Evolutionary conservation across 139 green algal species (phyloP), one percentile per base, ranked within the genome.

Genomic region (Auxenochlorella protothecoides): DNA sequence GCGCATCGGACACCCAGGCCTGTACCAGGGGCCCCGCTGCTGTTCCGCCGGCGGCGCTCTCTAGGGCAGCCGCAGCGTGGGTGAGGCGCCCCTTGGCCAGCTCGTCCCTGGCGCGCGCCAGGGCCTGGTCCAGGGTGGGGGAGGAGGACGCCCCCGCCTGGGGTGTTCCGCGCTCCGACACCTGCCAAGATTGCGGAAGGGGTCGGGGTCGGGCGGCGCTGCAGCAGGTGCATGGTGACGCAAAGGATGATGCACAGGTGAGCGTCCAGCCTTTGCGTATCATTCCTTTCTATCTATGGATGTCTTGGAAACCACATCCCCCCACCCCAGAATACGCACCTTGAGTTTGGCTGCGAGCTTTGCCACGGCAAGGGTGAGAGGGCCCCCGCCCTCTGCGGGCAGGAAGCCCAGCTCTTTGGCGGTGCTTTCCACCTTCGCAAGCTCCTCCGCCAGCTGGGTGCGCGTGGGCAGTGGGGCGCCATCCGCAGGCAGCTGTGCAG

Each of bases 291-390:
- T 9, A 66, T 2, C 12, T 3, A 16, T 6, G 62, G 12, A 66
- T 2, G 12, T 11, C 12, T 16, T 27, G 8, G 12, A 66, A 2
- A 9, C 27, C 27, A 6, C 62, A 16, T 54, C 63, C 55, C 4
- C 54, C 5, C 61, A 54, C 55, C 2, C 16, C 27, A 44, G 27
- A 1, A 44, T 44, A 5, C 73, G 12, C 53, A 84, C 74, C 79
- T 82, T 87, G 55, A 87, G 72, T 55, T 55, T 63, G 0, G 78
- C 62, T 9, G 75, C 77, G 55, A 87, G 72, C 72, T 79, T 78
- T n/a, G 83, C 81, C 6, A 84, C 55, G 5, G 69, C 71, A 55
- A 79, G 27, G 51, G 72, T 68, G 51, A 86, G 59, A 44, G 80
- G 66, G 53, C 82, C 82, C 14, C 75, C 81, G 66, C 72, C 53